A percentile compares a stretch with the other conserved stretches of the same genome.
phyloP scores from a whole-genome alignment of 768 basidiomycete species.

The Mycena polygramma region DNA sequence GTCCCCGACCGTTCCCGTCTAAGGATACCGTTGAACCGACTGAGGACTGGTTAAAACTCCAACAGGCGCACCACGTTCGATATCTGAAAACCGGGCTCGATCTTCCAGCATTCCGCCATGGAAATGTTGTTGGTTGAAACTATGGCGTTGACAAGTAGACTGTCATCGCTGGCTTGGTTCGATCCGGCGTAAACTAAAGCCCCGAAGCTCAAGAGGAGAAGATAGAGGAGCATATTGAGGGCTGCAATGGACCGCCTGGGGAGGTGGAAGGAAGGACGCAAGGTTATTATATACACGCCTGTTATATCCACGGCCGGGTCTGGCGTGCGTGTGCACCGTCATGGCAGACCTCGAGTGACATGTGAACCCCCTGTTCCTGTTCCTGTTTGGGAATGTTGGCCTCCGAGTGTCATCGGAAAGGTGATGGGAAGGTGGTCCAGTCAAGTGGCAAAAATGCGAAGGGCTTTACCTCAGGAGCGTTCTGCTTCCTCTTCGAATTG shows the following conservation, averaged over 20 bases:
- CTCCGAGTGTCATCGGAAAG: too few species aligned
- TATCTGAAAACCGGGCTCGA: constrained; percentile 38
- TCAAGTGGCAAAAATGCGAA: too few species aligned
- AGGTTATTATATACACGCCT: constrained; percentile 13
- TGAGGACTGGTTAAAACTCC: constrained; percentile 11
- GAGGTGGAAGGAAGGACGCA: constrained; percentile 25
- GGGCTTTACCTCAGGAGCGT: too few species aligned
- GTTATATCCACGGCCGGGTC: constrained; percentile 20
- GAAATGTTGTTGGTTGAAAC: constrained; percentile 38
- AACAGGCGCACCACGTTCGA: constrained; percentile 38
- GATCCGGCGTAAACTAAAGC: constrained; percentile 25
- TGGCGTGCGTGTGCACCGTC: constrained; percentile 18
- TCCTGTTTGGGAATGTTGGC: too few species aligned
- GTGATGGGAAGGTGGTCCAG: too few species aligned
- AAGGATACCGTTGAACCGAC: constrained; percentile 15
- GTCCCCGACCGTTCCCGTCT: constrained; percentile 40
- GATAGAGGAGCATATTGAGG: constrained; percentile 30
- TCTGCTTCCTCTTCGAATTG: too few species aligned
- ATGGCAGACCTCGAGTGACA: constrained; percentile 11
- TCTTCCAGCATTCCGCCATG: constrained; percentile 38
- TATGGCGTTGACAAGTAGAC: constrained; percentile 38
- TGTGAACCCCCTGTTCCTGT: too few species aligned
- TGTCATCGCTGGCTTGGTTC: constrained; percentile 25
- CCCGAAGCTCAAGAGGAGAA: constrained; percentile 32
- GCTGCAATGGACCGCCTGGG: too few species aligned